A percentile compares a stretch with the other conserved stretches of the same genome.
Conservation (phyloP, 2,329 filamentous ascomycete genomes). For the Waltergamsia citrina region DNA sequence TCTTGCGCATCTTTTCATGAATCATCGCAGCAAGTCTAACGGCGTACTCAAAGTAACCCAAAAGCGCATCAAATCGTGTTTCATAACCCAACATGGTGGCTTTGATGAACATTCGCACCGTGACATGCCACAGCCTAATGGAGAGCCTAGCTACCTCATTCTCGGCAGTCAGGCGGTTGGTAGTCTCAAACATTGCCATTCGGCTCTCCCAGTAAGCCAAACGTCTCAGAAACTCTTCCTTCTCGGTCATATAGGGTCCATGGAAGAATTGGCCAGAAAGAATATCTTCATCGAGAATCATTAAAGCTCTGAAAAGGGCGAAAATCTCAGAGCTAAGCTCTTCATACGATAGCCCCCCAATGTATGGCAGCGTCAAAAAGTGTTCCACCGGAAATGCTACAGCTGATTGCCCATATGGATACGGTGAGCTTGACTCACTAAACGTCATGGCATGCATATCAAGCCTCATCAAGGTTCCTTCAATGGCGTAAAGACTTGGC, state of each 20-base stretch:
- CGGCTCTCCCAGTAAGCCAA: not conserved
- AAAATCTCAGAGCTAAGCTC: constrained; percentile 2
- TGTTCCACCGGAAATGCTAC: too few relatives aligned
- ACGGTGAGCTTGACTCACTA: constrained; percentile 18
- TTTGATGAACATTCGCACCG: constrained; percentile 10
- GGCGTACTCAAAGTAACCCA: constrained; percentile 18
- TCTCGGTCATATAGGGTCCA: not conserved
- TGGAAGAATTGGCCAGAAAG: too few relatives aligned
- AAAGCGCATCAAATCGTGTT: constrained; percentile 15
- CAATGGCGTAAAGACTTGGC: too few relatives aligned
- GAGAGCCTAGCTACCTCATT: constrained; percentile 4
- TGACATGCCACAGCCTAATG: constrained; percentile 18
- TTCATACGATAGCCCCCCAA: too few relatives aligned
- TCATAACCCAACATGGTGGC: constrained; percentile 14
- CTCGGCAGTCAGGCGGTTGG: not conserved
- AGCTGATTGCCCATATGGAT: constrained; percentile 10
- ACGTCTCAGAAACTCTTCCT: not conserved
- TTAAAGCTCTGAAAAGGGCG: constrained; percentile 1
- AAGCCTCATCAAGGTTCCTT: constrained; percentile 17
- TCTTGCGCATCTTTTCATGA: constrained; percentile 3
- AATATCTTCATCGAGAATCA: constrained; percentile 4
- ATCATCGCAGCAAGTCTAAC: constrained; percentile 8
- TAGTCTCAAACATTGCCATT: not conserved
- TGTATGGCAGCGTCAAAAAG: too few relatives aligned
- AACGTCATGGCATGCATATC: constrained; percentile 24